Evolutionary conservation across 73 alveolate genomes (phyloP).

Genomic region (Stentor coeruleus): DNA sequence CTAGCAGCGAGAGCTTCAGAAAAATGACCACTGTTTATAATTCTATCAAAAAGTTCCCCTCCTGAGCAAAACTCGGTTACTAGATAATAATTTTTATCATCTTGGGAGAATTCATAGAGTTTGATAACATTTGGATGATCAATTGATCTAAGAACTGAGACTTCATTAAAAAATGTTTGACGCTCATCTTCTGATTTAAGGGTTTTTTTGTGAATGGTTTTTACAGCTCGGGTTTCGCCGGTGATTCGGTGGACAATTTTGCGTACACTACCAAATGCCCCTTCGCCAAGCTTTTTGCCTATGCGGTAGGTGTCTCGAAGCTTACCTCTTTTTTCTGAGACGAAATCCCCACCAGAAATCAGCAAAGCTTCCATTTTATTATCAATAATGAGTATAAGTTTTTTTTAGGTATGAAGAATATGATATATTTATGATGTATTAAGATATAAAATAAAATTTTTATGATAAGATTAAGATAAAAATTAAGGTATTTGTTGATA

Average conservation of each 20-base stretch:
- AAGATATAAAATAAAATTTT: too few relatives aligned
- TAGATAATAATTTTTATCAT: conserved; percentile 34
- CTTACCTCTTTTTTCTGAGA: conserved; percentile 2
- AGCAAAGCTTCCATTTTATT: not conserved
- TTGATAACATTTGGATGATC: conserved; percentile 56
- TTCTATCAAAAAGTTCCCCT: conserved; percentile 77
- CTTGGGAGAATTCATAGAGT: conserved; percentile 51
- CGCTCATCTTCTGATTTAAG: conserved; percentile 24
- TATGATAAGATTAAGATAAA: too few relatives aligned
- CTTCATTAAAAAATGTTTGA: conserved; percentile 32
- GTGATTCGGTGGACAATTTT: conserved; percentile 57
- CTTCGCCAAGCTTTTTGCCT: conserved; percentile 61
- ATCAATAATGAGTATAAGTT: too few relatives aligned
- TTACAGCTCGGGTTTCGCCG: conserved; percentile 60
- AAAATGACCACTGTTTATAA: conserved; percentile 51
- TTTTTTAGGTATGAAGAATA: too few relatives aligned
- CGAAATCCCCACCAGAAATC: not conserved
- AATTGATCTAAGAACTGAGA: conserved; percentile 38
- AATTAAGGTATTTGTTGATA: not conserved
- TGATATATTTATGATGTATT: too few relatives aligned
- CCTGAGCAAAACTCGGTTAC: conserved; percentile 62
- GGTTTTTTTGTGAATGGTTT: conserved; percentile 46
- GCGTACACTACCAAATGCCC: conserved; percentile 68
- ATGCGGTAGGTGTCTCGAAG: conserved; percentile 43
- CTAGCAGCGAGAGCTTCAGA: conserved; percentile 71